Conservation (phyloP, 768 basidiomycete genomes). For the Amanita muscaria region DNA sequence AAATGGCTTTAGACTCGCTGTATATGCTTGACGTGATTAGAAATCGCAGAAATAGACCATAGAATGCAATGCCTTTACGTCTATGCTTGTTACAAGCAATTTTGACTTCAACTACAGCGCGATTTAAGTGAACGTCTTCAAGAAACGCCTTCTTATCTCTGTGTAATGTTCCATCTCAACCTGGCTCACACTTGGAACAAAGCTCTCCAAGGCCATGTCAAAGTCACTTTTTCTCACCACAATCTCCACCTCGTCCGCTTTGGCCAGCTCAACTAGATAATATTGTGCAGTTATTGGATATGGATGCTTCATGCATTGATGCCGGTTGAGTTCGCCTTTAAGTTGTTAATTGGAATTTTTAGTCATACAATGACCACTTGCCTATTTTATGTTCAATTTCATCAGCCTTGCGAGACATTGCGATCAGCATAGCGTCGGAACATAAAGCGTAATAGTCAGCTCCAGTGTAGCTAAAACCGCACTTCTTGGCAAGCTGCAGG, state of each 20-base stretch:
- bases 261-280: constrained; percentile 79
- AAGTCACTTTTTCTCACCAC: constrained; percentile 76
- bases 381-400: constrained; percentile 71
- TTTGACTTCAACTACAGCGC: too few species aligned
- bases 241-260: constrained; percentile 58
- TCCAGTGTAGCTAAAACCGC: constrained; percentile 92
- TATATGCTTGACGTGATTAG: constrained; percentile 39
- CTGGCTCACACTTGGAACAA: constrained; percentile 77
- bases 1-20: constrained; percentile 30
- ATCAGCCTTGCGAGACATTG: constrained; percentile 84
- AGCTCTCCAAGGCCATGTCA: constrained; percentile 53
- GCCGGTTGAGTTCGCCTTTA: constrained; percentile 39
- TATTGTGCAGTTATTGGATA: constrained; percentile 80
- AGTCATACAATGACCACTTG: constrained; percentile 20
- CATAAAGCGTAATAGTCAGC: constrained; percentile 98
- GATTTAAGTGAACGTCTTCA: constrained; percentile 15
- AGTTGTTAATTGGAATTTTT: not conserved
- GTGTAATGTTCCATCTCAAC: constrained; percentile 83
- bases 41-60: too few species aligned
- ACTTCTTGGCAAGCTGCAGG: constrained; percentile 51
- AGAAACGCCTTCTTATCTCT: constrained; percentile 62
- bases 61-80: too few species aligned
- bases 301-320: constrained; percentile 39
- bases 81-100: too few species aligned
- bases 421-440: constrained; percentile 91